These are phyloP conservation scores for Leishmania martiniquensis DNA, from an alignment of 208 protist species.

Conservation along the genomic window DNA sequence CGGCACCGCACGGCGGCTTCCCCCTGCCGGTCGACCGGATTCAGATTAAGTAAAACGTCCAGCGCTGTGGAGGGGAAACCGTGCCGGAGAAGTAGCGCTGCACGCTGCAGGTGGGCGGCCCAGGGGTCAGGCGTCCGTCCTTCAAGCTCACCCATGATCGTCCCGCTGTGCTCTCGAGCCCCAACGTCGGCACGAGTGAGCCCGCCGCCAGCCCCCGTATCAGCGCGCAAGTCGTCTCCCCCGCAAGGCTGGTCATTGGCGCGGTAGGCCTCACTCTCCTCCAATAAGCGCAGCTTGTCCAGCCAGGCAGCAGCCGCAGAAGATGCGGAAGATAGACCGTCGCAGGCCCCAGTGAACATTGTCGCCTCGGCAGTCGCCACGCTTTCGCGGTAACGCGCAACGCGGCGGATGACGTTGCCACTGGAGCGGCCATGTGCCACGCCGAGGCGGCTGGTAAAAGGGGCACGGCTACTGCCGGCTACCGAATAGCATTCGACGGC, in stretches of 20 bases:
- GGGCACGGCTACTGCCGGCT: not conserved
- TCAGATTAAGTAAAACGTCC: constrained; percentile 36
- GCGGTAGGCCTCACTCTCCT: constrained; percentile 8
- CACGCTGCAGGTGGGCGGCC: constrained; percentile 33
- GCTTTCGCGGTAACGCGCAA: not conserved
- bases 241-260: not conserved
- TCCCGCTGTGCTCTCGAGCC: no score
- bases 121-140: constrained; percentile 2
- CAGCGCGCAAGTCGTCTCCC: not conserved
- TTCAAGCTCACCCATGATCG: not conserved
- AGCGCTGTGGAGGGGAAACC: constrained; percentile 32
- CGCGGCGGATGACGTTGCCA: not conserved
- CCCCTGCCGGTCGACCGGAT: not conserved
- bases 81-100: constrained; percentile 31
- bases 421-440: not conserved
- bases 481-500: not conserved
- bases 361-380: not conserved
- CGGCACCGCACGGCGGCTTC: not conserved
- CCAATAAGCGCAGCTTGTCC: constrained; percentile 14
- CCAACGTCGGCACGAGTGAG: not conserved
- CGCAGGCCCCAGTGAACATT: not conserved
- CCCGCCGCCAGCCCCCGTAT: not conserved
- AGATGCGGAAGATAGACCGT: not conserved
- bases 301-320: constrained; percentile 9
- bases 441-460: not conserved